Evolutionary conservation across 1,284 basidiomycete species (phyloP).

Genomic region (Apiotrichum mycotoxinovorans): DNA sequence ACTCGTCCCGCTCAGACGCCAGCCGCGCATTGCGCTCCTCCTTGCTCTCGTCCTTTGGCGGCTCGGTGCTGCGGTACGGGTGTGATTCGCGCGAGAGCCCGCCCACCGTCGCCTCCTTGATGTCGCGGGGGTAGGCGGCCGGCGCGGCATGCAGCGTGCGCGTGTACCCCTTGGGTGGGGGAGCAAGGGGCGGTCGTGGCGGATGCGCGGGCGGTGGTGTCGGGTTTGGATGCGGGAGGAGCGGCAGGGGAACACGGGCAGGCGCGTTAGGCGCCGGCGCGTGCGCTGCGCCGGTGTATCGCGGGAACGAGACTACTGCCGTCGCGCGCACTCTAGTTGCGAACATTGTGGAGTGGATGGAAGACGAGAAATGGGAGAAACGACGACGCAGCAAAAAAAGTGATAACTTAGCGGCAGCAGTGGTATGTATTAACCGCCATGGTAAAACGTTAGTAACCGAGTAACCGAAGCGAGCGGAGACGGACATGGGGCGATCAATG

Average conservation of each 20-base stretch:
- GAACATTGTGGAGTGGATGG: not conserved
- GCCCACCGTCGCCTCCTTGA: slow-evolving; percentile 30
- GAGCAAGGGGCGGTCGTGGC: slow-evolving; percentile 19
- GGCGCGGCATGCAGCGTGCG: slow-evolving; percentile 69
- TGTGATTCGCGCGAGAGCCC: slow-evolving; percentile 18
- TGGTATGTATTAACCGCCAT: not conserved
- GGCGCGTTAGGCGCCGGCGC: slow-evolving; percentile 12
- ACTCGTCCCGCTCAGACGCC: slow-evolving; percentile 11
- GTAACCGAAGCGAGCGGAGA: not conserved
- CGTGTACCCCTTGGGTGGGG: slow-evolving; percentile 46
- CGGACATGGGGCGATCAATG: too few relatives aligned
- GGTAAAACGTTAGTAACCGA: not conserved
- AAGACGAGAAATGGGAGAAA: too few relatives aligned
- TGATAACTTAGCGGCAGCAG: not conserved
- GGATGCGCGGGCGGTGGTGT: slow-evolving; percentile 5
- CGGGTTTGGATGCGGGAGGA: slow-evolving; percentile 5
- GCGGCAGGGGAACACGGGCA: slow-evolving; percentile 7
- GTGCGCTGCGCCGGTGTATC: slow-evolving; percentile 8
- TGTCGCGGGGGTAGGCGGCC: slow-evolving; percentile 61
- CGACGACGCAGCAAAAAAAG: too few relatives aligned
- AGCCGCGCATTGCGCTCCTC: slow-evolving; percentile 38
- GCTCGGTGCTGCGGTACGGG: slow-evolving; percentile 16
- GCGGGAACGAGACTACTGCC: slow-evolving; percentile 6
- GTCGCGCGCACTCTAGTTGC: not conserved
- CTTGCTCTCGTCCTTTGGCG: slow-evolving; percentile 15